These are phyloP conservation scores for Thraustotheca clavata DNA, from an alignment of 352 stramenopile species.

Conservation along the genomic window DNA sequence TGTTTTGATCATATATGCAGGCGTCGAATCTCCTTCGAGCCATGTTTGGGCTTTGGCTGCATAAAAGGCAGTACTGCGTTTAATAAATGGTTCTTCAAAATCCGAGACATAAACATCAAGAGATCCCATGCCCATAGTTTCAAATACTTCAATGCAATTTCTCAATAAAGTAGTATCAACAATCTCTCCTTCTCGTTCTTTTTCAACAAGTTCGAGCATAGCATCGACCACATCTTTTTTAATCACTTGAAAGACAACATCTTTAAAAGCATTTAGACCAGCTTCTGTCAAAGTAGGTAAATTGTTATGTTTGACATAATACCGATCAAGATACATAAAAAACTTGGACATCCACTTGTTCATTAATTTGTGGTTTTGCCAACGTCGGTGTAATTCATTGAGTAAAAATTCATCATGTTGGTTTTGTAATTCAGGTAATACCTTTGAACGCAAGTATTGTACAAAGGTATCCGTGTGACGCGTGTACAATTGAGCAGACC, in stretches of 20 bases:
- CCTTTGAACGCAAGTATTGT: conserved; percentile 84
- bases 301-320: conserved; percentile 97
- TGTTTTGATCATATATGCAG: conserved; percentile 96
- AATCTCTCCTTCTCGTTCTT: conserved; percentile 95
- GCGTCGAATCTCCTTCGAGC: conserved; percentile 96
- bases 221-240: conserved; percentile 72
- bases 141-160: conserved; percentile 96
- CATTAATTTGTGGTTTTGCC: conserved; percentile 99
- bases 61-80: conserved; percentile 92
- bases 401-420: conserved; percentile 94
- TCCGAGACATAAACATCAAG: conserved; percentile 96
- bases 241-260: conserved; percentile 77
- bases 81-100: conserved; percentile 92
- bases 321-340: conserved; percentile 99
- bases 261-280: conserved; percentile 73
- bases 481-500: conserved; percentile 97
- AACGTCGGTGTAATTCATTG: conserved; percentile 94
- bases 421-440: conserved; percentile 81
- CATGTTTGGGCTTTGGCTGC: conserved; percentile 94
- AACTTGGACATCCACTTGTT: conserved; percentile 99
- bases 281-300: conserved; percentile 93
- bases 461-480: conserved; percentile 90
- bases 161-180: conserved; percentile 97
- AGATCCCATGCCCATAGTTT: conserved; percentile 95
- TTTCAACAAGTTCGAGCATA: conserved; percentile 96